phyloP scores from a whole-genome alignment of 345 rosid genomes.

The Carallia brachiata region DNA sequence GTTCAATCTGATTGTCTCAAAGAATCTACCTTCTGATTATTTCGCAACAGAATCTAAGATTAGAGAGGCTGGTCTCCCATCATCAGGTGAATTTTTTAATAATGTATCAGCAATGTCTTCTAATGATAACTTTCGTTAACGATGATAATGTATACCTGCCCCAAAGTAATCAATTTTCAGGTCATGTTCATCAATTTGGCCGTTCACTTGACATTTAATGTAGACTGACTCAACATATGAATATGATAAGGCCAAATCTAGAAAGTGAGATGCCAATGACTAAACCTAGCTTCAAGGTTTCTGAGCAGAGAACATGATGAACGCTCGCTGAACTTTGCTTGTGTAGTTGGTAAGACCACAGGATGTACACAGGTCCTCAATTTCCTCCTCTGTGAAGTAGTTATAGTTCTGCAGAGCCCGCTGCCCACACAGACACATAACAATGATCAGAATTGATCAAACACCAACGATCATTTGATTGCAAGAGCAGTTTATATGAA shows the following conservation, averaged over 20 bases:
- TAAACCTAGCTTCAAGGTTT: conserved; percentile 54
- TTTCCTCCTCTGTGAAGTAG: conserved; percentile 69
- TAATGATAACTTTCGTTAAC: background rate
- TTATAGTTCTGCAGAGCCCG: conserved; percentile 45
- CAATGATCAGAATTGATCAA: background rate
- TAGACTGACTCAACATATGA: conserved; percentile 7
- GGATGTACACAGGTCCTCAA: conserved; percentile 71
- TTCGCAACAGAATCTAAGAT: conserved; percentile 5
- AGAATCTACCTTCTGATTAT: conserved; percentile 1
- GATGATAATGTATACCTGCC: conserved; percentile 22
- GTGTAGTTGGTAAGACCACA: conserved; percentile 77
- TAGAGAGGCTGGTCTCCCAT: conserved; percentile 13
- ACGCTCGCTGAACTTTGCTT: conserved; percentile 58
- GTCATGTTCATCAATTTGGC: conserved; percentile 4
- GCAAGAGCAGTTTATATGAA: background rate
- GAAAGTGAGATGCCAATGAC: conserved; percentile 17
- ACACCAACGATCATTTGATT: background rate
- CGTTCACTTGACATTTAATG: background rate
- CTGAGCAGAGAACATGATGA: conserved; percentile 90
- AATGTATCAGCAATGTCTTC: conserved; percentile 7
- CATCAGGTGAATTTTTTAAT: conserved; percentile 10
- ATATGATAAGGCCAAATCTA: conserved; percentile 14
- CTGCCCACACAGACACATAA: conserved; percentile 33
- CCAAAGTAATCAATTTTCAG: conserved; percentile 21
- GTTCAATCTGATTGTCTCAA: background rate